Evolutionary conservation across 495 filamentous ascomycete genomes (phyloP), one percentile per base, ranked within the genome.

Genomic region (Saxophila tyrrhenica): DNA sequence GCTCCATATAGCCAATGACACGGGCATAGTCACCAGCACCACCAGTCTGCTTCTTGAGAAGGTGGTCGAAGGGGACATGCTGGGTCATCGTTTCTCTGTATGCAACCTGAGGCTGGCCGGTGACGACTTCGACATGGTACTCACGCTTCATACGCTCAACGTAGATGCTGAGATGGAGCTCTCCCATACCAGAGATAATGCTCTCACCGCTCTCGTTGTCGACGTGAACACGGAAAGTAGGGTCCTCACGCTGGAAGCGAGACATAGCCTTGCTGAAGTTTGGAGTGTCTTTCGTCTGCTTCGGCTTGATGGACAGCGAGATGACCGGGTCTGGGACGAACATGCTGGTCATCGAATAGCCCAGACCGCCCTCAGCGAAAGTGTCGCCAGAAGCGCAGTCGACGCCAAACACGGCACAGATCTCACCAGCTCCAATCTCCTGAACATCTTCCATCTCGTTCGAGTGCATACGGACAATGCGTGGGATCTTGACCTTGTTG

Each of bases 251-350:
- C 73, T 96, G 92, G 82, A 99, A 99, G 60, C 94, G 87, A 61
- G 89, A 88, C 81, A 99, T 97, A 60, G 94, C 94, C 75, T 97
- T 99, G 62, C 82, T 87, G 78, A 99, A 99, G 74, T 94, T 94
- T 69, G 86, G 78, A 35, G 80, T 80, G 64, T 99, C 94, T 70
- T 89, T 94, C 70, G 77, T 89, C 64, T 87, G 81, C 74, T 97
- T 97, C 46, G 94, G 92, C 70, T 89, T 91, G 75, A 99, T 96
- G 48, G 87, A 94, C 47, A 97, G 82, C 11, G 89, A 95, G 64
- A 99, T 96, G 70, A 99, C 94, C 32, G 94, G 87, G 68, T 99
- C 94, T 11, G 94, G 94, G 47, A 99, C 94, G 69, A 86, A 97
- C 94, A 99, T 99, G 60, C 89, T 92, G 24, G 89, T 87, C 90